Base-by-base conservation (phyloP, 176 grass and related monocot genomes). In the Musa itinerans region DNA sequence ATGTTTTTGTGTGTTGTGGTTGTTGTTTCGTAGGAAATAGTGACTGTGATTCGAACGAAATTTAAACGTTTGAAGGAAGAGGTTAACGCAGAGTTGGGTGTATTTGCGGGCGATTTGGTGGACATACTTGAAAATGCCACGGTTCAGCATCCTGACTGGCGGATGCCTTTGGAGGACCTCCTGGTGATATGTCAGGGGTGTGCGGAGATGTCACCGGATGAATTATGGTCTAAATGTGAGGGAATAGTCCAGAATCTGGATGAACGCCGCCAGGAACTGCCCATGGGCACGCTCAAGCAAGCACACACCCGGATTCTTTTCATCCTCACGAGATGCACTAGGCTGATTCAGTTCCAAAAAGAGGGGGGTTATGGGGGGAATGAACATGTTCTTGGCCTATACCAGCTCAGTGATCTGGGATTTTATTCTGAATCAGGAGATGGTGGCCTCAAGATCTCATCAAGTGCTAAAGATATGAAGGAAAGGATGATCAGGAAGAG, bases 251-350 rank as follows among this genome's bases (percentile, higher is more conserved):
- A 94, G 81, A 77, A 79, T 55, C 74, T 94, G 23, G 95, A 94
- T 78, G 88, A 99, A 70, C 84, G 78, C 8, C 86, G 95, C 9
- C 95, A 99, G 81, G 95, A 99, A 73, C 78, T 91, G 61, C 71
- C 80, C 22, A 78, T 80, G 63, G 90, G 90, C 9, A 22, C 65
- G 0, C 80, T 89, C 43, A 99, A 94, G 87, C 86, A 99, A 84
- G 86, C 81, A 0, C 88, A 92, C 74, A 91, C 88, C 0, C 80
- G 90, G 27, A 54, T 99, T 52, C 88, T 99, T 70, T 98, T 99
- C 82, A 99, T 99, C 82, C 86, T 99, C 65, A 89, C 95, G 1
- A 86, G 95, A 2, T 99, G 90, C 84, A 99, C 95, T 2, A 91
- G 95, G 10, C 74, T 94, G 21, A 86, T 99, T 23, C 90, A 94